Evolutionary conservation across 1,284 basidiomycete genomes (phyloP).

Genomic region (Ceratorhiza oryzae-sativae): DNA sequence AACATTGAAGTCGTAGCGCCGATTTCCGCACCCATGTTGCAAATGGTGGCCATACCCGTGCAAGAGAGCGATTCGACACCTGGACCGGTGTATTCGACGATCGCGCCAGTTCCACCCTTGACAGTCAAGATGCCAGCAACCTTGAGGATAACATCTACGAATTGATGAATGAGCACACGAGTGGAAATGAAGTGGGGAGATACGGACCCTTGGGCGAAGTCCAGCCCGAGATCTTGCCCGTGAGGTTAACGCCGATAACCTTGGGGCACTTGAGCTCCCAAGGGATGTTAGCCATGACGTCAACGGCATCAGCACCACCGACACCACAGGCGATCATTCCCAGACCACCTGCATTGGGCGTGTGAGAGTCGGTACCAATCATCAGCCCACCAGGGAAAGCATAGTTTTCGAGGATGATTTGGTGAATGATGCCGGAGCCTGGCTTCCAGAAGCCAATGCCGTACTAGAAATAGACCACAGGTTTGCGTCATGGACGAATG

Average conservation of each 20-base stretch:
- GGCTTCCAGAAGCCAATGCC: slow-evolving; percentile 94
- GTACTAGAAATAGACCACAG: slow-evolving; percentile 61
- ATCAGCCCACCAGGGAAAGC: slow-evolving; percentile 89
- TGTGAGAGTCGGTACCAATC: slow-evolving; percentile 89
- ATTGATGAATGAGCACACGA: slow-evolving; percentile 24
- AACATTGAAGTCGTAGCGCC: slow-evolving; percentile 98
- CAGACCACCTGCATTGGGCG: slow-evolving; percentile 96
- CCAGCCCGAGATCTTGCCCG: slow-evolving; percentile 90
- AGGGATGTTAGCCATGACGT: slow-evolving; percentile 96
- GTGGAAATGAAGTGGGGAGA: slow-evolving; percentile 30
- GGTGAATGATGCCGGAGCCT: slow-evolving; percentile 96
- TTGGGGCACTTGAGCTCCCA: slow-evolving; percentile 98
- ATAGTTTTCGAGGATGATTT: slow-evolving; percentile 98
- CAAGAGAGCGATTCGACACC: slow-evolving; percentile 96
- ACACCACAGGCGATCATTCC: slow-evolving; percentile 99
- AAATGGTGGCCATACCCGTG: slow-evolving; percentile 99
- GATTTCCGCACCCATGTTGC: slow-evolving; percentile 99
- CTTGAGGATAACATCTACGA: slow-evolving; percentile 92
- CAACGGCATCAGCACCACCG: slow-evolving; percentile 98
- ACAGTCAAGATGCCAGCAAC: slow-evolving; percentile 97
- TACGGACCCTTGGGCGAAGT: slow-evolving; percentile 90
- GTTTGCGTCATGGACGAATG: slow-evolving; percentile 3
- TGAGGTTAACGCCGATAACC: slow-evolving; percentile 90
- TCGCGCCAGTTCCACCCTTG: slow-evolving; percentile 97
- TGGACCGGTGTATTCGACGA: slow-evolving; percentile 92